Percentiles rank a stretch among this genome's conserved stretches.
Conservation (phyloP, 345 rosid species). For the Leavenworthia alabamica region DNA sequence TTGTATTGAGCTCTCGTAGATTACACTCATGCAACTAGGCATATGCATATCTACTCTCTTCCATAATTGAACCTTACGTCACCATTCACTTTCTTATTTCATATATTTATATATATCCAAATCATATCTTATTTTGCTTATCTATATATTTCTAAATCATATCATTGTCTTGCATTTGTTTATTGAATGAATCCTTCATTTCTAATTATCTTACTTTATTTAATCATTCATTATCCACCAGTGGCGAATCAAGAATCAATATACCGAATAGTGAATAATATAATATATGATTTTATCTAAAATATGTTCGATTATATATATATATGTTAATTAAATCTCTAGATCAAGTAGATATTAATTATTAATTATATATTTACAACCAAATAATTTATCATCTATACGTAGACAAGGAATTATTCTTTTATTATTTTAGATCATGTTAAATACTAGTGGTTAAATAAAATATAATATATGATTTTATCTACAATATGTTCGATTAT, state of each 20-base stretch:
- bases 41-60: slow-evolving; percentile 20
- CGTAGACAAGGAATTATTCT: too few species aligned
- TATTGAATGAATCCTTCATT: background rate
- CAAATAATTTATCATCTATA: background rate
- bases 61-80: slow-evolving; percentile 23
- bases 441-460: too few species aligned
- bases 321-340: background rate
- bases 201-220: slow-evolving; percentile 6
- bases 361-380: background rate
- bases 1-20: slow-evolving; percentile 6
- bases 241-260: background rate
- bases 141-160: slow-evolving; percentile 14
- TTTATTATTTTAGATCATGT: too few species aligned
- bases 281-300: background rate
- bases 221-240: background rate
- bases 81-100: slow-evolving; percentile 23
- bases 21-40: slow-evolving; percentile 21
- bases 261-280: too few species aligned
- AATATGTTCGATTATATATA: background rate
- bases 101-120: slow-evolving; percentile 8
- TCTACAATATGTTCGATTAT: too few species aligned
- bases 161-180: slow-evolving; percentile 11
- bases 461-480: too few species aligned
- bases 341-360: background rate
- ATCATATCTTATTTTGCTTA: slow-evolving; percentile 12